Conservation (phyloP, 352 stramenopile genomes). For the Phytopythium kandeliae region DNA sequence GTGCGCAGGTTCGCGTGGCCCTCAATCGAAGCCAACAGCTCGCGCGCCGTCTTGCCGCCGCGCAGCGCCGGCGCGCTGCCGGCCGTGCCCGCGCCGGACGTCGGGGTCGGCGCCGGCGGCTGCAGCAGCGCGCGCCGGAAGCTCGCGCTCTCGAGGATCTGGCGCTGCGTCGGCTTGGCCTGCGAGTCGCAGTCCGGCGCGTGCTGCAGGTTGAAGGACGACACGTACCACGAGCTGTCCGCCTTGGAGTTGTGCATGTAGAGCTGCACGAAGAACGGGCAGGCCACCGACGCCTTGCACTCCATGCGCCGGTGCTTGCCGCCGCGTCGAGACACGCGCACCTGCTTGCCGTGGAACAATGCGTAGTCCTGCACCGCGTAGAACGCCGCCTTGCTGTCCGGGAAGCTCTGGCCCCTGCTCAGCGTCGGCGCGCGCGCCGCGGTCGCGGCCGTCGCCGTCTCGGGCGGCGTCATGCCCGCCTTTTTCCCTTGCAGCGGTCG, state of each 20-base stretch:
- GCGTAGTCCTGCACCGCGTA: slow-evolving; percentile 63
- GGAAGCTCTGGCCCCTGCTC: slow-evolving; percentile 35
- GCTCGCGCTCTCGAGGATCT: slow-evolving; percentile 38
- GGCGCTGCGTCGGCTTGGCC: slow-evolving; percentile 48
- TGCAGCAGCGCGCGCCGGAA: slow-evolving; percentile 29
- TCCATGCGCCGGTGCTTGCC: slow-evolving; percentile 56
- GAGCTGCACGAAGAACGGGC: slow-evolving; percentile 63
- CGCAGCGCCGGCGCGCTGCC: neutral
- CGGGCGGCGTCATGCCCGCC: neutral
- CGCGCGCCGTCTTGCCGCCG: slow-evolving; percentile 14
- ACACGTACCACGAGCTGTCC: slow-evolving; percentile 59
- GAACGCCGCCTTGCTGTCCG: slow-evolving; percentile 38
- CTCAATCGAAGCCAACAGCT: slow-evolving; percentile 29
- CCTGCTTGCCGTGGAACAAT: slow-evolving; percentile 48
- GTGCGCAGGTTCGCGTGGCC: slow-evolving; percentile 41
- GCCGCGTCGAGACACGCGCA: slow-evolving; percentile 43
- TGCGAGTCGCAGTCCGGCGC: slow-evolving; percentile 31
- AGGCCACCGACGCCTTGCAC: slow-evolving; percentile 29
- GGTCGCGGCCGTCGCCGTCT: neutral
- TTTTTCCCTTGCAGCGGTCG: no score
- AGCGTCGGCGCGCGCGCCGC: slow-evolving; percentile 17
- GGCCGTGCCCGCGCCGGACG: neutral
- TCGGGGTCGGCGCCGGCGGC: slow-evolving; percentile 14
- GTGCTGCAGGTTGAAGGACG: slow-evolving; percentile 37
- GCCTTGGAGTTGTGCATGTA: slow-evolving; percentile 54